Percentiles rank a stretch among this genome's conserved stretches.
Evolutionary conservation across 1,284 basidiomycete species (phyloP).

Genomic region (Chalciporus sp.): DNA sequence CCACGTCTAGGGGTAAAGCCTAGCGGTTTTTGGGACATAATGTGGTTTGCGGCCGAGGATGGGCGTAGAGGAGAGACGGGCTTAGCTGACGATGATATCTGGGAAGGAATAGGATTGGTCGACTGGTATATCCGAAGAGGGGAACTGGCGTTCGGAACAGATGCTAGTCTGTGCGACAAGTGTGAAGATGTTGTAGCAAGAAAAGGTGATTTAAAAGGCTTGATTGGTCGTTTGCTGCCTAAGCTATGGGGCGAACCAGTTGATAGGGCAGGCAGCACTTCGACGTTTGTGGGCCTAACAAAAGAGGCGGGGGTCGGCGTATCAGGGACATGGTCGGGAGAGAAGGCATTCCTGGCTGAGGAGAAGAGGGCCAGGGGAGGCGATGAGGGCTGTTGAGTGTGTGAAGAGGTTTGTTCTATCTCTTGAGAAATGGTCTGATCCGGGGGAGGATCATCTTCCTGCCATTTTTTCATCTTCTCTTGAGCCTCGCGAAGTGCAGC

Average conservation of each 20-base stretch:
- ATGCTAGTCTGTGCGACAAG: slow-evolving; percentile 10
- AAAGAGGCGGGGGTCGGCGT: slow-evolving; percentile 37
- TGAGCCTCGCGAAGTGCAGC: slow-evolving; percentile 59
- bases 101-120: slow-evolving; percentile 6
- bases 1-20: slow-evolving; percentile 38
- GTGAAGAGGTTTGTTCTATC: slow-evolving; percentile 5
- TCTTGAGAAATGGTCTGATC: slow-evolving; percentile 13
- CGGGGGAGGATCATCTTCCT: slow-evolving; percentile 42
- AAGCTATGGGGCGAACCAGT: slow-evolving; percentile 5
- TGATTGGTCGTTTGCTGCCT: slow-evolving; percentile 36
- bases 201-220: slow-evolving; percentile 63
- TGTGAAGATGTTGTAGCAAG: slow-evolving; percentile 20
- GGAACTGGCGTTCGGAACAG: slow-evolving; percentile 25
- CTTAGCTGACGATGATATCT: slow-evolving; percentile 2
- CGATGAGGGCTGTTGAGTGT: slow-evolving; percentile 22
- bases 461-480: slow-evolving; percentile 56
- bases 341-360: slow-evolving; percentile 41
- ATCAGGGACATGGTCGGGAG: slow-evolving; percentile 30
- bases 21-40: slow-evolving; percentile 19
- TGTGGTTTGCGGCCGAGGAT: slow-evolving; percentile 17
- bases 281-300: slow-evolving; percentile 7
- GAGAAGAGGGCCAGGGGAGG: slow-evolving; percentile 44
- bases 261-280: neutral
- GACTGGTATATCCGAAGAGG: slow-evolving; percentile 34
- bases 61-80: slow-evolving; percentile 24